Evolutionary conservation across 2,329 filamentous ascomycete genomes (phyloP).

Genomic region (Aspergillus proliferans): DNA sequence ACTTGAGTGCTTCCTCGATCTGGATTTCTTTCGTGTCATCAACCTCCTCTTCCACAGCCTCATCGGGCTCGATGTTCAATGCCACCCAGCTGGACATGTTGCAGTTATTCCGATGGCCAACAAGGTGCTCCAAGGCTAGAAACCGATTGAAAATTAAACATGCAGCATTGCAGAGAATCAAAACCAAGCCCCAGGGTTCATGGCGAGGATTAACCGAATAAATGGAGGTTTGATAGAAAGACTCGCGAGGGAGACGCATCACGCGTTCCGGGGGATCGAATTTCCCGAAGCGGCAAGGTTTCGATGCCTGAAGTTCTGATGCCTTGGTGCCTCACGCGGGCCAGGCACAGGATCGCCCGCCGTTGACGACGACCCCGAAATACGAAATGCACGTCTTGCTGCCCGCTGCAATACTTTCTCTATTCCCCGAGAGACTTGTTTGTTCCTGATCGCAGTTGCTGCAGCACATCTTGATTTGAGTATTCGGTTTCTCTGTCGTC

Average conservation of each 20-base stretch:
- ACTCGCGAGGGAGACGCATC: slow-evolving; percentile 10
- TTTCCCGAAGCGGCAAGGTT: slow-evolving; percentile 12
- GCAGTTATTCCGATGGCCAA: slow-evolving; percentile 5
- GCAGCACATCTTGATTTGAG: neutral
- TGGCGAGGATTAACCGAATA: neutral
- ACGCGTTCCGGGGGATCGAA: slow-evolving; percentile 13
- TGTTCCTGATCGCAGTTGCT: slow-evolving; percentile 2
- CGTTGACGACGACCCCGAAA: slow-evolving; percentile 12
- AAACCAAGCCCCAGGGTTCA: neutral
- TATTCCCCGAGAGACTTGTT: neutral
- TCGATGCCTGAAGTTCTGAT: slow-evolving; percentile 1
- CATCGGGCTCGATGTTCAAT: slow-evolving; percentile 90
- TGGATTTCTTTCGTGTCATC: slow-evolving; percentile 95
- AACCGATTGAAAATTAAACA: neutral
- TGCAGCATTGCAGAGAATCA: neutral
- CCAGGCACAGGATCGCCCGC: slow-evolving; percentile 7
- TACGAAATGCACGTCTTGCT: neutral
- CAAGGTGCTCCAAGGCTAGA: neutral
- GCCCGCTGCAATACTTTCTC: neutral
- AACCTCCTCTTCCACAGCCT: slow-evolving; percentile 81
- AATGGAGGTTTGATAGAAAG: neutral
- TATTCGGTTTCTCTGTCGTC: slow-evolving; percentile 2
- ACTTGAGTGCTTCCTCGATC: slow-evolving; percentile 92
- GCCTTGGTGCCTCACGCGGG: slow-evolving; percentile 14
- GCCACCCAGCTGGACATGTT: slow-evolving; percentile 65